phyloP scores from a whole-genome alignment of 345 rosid species.

The Iberis pinnata region DNA sequence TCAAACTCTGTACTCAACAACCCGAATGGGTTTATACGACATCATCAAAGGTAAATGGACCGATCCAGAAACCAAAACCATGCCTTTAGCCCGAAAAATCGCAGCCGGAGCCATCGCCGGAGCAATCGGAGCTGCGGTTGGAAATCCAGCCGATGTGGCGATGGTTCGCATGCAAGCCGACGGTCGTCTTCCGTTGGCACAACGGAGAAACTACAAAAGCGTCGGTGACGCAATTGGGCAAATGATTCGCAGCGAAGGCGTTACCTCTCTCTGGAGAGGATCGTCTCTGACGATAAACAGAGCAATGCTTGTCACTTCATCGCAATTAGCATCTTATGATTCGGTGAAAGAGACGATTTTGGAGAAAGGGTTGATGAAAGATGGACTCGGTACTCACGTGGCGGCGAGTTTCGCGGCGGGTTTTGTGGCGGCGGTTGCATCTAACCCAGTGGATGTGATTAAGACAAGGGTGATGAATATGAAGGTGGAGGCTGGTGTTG shows the following conservation, averaged over 20 bases:
- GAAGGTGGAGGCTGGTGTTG: slow-evolving; percentile 60
- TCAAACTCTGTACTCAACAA: slow-evolving; percentile 74
- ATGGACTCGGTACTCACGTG: slow-evolving; percentile 70
- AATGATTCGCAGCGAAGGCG: slow-evolving; percentile 68
- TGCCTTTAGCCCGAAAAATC: slow-evolving; percentile 50
- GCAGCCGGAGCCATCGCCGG: slow-evolving; percentile 69
- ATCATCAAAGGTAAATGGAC: slow-evolving; percentile 66
- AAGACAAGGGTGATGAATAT: slow-evolving; percentile 85
- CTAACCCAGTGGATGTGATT: slow-evolving; percentile 84
- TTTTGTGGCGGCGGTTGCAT: slow-evolving; percentile 69
- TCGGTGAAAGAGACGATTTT: slow-evolving; percentile 65
- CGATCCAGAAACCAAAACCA: slow-evolving; percentile 44
- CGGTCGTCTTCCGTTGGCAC: slow-evolving; percentile 54
- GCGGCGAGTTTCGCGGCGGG: slow-evolving; percentile 79
- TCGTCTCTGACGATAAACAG: slow-evolving; percentile 73
- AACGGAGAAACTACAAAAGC: slow-evolving; percentile 75
- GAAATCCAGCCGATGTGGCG: slow-evolving; percentile 89
- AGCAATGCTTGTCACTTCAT: slow-evolving; percentile 81
- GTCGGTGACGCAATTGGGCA: slow-evolving; percentile 63
- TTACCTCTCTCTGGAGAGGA: slow-evolving; percentile 75
- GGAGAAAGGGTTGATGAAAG: slow-evolving; percentile 43
- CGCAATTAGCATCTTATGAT: slow-evolving; percentile 81
- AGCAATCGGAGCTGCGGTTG: slow-evolving; percentile 71
- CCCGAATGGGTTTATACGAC: slow-evolving; percentile 85
- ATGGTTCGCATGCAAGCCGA: slow-evolving; percentile 96